Evolutionary conservation across 768 basidiomycete genomes (phyloP), one percentile per base, ranked within the genome.

Genomic region (Cubamyces lactineus): DNA sequence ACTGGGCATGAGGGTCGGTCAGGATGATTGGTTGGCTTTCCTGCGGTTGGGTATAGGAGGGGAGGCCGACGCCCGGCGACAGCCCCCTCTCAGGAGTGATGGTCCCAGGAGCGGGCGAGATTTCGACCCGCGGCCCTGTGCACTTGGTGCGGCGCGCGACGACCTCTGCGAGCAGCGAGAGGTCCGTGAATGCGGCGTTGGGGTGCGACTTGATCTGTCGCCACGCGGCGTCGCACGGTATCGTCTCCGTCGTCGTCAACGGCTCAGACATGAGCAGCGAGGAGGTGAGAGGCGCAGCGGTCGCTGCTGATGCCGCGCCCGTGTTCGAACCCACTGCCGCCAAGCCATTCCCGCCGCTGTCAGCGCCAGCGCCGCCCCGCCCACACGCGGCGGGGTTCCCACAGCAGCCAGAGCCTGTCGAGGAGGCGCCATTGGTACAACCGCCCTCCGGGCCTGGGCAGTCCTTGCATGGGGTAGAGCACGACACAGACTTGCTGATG

Each of bases 201-300:
- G 94, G 94, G 74, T 96, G 94, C 12, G 86, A 84, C 75, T 94
- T 94, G 63, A 96, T 79, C 66, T 86, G 86, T 28, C 83, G 84
- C 91, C 93, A 95, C 8, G 92, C 92, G 58, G 87, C 86, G 70
- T 88, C 88, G 58, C 90, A 92, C 19, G 92, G 84, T 39, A 94
- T 88, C 7, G 83, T 86, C 56, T 87, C 85, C 26, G 72, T 54
- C 26, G 66, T 62, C 26, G 58, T 51, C 15, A 63, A 51, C 26
- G 62, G 56, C 54, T 65, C 60, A 13, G 56, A 57, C 60, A 65
- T 65, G 51, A 65, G 50, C 48, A 63, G 49, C 15, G 63, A 68
- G 8, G 59, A 56, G 2, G 58, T 61, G 53, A 56, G 60, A 28
- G 55, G 64, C 28, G 53, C 45, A 16, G 62, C 52, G 5, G 63